A percentile compares a stretch with the other conserved stretches of the same genome.
Conservation (phyloP, 1,139 yeast species). For the Zygoascus sp. region DNA sequence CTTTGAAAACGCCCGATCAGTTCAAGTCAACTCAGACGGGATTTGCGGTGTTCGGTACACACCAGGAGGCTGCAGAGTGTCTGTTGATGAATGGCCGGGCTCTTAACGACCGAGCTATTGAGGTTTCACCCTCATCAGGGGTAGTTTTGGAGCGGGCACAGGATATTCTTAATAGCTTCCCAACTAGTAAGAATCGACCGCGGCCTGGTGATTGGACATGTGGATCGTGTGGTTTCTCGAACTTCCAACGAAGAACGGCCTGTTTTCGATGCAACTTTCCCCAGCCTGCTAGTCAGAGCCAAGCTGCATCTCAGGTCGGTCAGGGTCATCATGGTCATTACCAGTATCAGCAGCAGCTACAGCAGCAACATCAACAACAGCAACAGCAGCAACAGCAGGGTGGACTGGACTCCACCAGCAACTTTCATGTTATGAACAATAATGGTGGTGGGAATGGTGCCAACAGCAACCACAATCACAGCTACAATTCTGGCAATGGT, state of each 20-base stretch:
- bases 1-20: constrained; percentile 57
- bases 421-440: background rate
- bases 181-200: constrained; percentile 83
- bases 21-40: constrained; percentile 56
- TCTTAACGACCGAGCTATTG: constrained; percentile 68
- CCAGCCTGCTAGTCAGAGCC: constrained; percentile 45
- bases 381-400: constrained; percentile 9
- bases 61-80: constrained; percentile 80
- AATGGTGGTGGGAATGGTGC: constrained; percentile 7
- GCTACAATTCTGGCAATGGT: background rate
- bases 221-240: constrained; percentile 92
- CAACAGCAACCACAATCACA: constrained; percentile 7
- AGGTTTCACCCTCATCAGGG: constrained; percentile 81
- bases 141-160: constrained; percentile 74
- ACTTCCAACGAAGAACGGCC: constrained; percentile 90
- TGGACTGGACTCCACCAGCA: background rate
- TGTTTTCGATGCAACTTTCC: constrained; percentile 93
- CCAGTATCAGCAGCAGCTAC: constrained; percentile 7
- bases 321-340: background rate
- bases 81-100: constrained; percentile 75
- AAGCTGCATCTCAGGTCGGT: constrained; percentile 23
- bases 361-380: constrained; percentile 11
- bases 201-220: constrained; percentile 98
- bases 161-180: constrained; percentile 77
- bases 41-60: constrained; percentile 78